Percentiles rank a stretch among this genome's conserved stretches.
phyloP scores from a whole-genome alignment of 371 early-diverging fungal species.

The Mucor piriformis region DNA sequence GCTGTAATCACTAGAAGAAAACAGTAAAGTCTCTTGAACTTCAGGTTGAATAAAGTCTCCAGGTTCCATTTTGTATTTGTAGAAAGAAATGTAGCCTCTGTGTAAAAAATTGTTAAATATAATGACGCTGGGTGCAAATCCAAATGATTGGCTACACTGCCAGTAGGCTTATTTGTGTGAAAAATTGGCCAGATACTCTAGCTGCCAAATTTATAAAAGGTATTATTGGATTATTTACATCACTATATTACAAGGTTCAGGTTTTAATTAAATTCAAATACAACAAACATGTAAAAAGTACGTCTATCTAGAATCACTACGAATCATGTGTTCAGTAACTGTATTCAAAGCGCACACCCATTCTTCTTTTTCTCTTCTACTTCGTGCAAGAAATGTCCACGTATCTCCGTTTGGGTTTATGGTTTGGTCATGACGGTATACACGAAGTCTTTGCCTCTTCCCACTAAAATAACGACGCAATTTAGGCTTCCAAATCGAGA shows the following conservation, averaged over 20 bases:
- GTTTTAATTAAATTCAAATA: neutral
- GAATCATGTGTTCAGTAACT: slow-evolving; percentile 42
- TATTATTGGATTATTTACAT: too few species aligned
- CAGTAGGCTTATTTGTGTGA: too few species aligned
- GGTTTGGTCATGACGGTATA: slow-evolving; percentile 25
- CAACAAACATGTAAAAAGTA: too few species aligned
- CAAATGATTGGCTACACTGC: too few species aligned
- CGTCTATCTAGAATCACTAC: slow-evolving; percentile 5
- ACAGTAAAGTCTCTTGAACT: slow-evolving; percentile 4
- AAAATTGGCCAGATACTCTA: too few species aligned
- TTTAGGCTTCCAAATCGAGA: slow-evolving; percentile 61
- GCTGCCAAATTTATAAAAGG: too few species aligned
- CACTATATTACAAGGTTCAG: too few species aligned
- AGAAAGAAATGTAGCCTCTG: too few species aligned
- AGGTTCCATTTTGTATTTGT: neutral
- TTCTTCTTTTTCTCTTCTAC: slow-evolving; percentile 47
- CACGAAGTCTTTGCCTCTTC: slow-evolving; percentile 27
- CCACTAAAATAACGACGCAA: slow-evolving; percentile 42
- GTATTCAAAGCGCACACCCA: slow-evolving; percentile 52
- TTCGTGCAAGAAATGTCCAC: slow-evolving; percentile 39
- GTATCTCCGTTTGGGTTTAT: slow-evolving; percentile 32
- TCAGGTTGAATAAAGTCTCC: neutral
- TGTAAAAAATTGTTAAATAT: too few species aligned
- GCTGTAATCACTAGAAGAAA: slow-evolving; percentile 18
- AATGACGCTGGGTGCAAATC: too few species aligned